Evolutionary conservation across 345 rosid genomes (phyloP).

Genomic region (Eutrema japonicum): DNA sequence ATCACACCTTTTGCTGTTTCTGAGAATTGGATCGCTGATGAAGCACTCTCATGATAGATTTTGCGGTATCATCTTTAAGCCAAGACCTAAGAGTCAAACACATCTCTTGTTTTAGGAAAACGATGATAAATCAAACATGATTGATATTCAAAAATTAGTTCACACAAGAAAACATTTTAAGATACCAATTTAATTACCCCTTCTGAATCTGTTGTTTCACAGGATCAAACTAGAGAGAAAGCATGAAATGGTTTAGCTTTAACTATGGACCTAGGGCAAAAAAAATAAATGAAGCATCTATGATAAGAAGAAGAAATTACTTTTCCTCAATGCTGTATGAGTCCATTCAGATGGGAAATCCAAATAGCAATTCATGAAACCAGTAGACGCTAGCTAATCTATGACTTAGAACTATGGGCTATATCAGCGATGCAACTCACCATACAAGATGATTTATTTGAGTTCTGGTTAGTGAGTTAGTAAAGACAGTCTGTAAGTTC

Average conservation of each 20-base stretch:
- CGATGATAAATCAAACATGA: background rate
- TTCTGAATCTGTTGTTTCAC: background rate
- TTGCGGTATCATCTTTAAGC: background rate
- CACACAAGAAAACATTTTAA: background rate
- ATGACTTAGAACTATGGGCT: background rate
- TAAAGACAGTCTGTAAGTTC: background rate
- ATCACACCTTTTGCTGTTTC: background rate
- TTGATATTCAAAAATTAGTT: background rate
- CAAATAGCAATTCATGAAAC: conserved; percentile 5
- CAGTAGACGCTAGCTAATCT: background rate
- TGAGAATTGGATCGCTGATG: background rate
- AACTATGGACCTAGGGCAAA: background rate
- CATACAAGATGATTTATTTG: background rate
- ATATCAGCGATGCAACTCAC: background rate
- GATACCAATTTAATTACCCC: conserved; percentile 2
- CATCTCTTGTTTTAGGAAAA: background rate
- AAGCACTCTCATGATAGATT: background rate
- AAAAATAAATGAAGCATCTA: background rate
- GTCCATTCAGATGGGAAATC: conserved; percentile 15
- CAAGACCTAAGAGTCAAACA: background rate
- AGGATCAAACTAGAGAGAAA: background rate
- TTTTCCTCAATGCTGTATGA: background rate
- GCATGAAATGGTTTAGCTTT: background rate
- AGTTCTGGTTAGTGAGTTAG: conserved; percentile 4
- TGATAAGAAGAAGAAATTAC: conserved; percentile 1